Percentiles rank a stretch among this genome's conserved stretches.
phyloP scores from a whole-genome alignment of 495 filamentous ascomycete genomes.

The Aspergillus avenaceus region DNA sequence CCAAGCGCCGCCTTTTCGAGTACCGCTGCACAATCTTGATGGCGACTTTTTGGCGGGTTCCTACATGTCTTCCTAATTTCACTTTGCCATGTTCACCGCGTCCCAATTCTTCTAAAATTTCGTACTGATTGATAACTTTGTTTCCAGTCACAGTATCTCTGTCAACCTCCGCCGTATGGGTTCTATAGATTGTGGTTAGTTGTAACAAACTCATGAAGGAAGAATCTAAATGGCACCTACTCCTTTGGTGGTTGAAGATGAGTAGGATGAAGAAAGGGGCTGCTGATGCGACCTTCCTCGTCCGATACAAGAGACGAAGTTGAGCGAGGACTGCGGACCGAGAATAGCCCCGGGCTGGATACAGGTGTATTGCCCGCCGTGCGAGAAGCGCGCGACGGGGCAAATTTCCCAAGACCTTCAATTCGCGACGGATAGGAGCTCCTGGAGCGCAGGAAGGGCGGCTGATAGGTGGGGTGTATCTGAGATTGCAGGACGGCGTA shows the following conservation, averaged over 20 bases:
- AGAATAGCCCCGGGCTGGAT: conserved; percentile 65
- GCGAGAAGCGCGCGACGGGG: conserved; percentile 27
- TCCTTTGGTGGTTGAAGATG: conserved; percentile 61
- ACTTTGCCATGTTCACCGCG: conserved; percentile 96
- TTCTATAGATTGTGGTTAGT: conserved; percentile 41
- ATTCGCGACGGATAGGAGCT: conserved; percentile 38
- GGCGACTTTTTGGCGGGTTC: conserved; percentile 77
- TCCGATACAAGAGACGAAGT: conserved; percentile 44
- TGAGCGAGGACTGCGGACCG: conserved; percentile 41
- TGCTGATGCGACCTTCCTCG: conserved; percentile 42
- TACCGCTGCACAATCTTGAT: conserved; percentile 99
- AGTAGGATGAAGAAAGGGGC: conserved; percentile 62
- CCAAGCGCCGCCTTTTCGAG: conserved; percentile 87
- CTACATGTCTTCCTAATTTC: conserved; percentile 79
- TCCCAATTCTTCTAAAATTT: conserved; percentile 92
- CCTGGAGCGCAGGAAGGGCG: conserved; percentile 33
- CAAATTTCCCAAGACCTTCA: conserved; percentile 29
- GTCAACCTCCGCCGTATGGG: conserved; percentile 84
- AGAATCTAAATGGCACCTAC: conserved; percentile 29
- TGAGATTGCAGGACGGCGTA: conserved; percentile 49
- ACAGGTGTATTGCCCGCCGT: conserved; percentile 64
- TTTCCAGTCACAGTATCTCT: conserved; percentile 81
- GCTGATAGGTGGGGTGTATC: conserved; percentile 42
- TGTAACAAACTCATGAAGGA: background rate
- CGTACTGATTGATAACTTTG: conserved; percentile 95